Evolutionary conservation across 305 asterid species (phyloP), one percentile per base, ranked within the genome.

Genomic region (Withania somnifera): DNA sequence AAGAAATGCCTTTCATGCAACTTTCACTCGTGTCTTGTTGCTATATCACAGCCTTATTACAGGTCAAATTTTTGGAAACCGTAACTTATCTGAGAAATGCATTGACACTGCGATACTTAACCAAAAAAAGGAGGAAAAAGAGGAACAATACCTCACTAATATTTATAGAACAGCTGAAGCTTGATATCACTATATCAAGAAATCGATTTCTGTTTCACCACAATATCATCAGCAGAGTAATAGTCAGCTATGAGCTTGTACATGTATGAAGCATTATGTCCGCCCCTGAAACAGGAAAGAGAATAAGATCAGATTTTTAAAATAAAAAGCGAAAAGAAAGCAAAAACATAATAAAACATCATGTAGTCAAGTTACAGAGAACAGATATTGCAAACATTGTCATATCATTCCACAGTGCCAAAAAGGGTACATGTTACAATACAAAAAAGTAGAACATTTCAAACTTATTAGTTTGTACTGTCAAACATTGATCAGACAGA

Each of bases 181-280:
- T 24, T 47, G 63, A 79, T 53, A 36, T 34, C 11, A 45, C 51
- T n/a, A 45, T 22, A 45, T 95, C 94, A 94, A 84, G 98, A 87
- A 83, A 91, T 86, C 69, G 91, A 80, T 87, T 88, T 94, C 87
- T 83, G 84, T 78, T 88, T 90, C 83, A 93, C 88, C 78, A 90
- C 96, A 84, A 94, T 67, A 89, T 95, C 99, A 86, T 95, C 97
- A 57, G 95, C 97, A 79, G 99, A 94, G 88, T 95, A 95, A 84
- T 94, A 94, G 87, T 95, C 99, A 86, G 98, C 93, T 80, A 95
- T 92, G 85, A 95, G 98, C 84, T 97, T 94, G 85, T 95, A 93
- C 89, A 95, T 93, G 84, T 92, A 95, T 64, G 99, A 95, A 75
- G 99, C 97, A 85, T 92, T 95, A 88, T 95, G 99, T 80, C 98